phyloP scores from a whole-genome alignment of 352 stramenopile genomes.

The Pythium volutum region DNA sequence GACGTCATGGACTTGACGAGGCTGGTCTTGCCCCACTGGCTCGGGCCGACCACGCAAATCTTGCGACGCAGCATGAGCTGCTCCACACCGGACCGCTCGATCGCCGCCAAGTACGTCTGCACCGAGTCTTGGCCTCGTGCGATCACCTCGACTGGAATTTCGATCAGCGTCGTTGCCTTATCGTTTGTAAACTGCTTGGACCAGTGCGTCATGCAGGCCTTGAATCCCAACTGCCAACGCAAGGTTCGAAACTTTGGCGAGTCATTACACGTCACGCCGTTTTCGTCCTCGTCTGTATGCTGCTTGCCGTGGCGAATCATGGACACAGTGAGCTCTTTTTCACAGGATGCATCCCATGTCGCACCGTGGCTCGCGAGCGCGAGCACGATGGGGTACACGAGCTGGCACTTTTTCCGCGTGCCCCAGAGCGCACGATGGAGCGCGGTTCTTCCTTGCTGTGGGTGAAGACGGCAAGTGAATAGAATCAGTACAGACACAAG shows the following conservation, averaged over 20 bases:
- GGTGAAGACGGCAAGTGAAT: too few species aligned
- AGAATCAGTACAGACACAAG: too few species aligned
- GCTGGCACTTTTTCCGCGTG: background rate
- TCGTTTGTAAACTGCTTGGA: background rate
- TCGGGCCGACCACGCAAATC: conserved; percentile 29
- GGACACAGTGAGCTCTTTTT: background rate
- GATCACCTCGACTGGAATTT: conserved; percentile 23
- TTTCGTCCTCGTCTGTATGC: too few species aligned
- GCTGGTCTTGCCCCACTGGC: conserved; percentile 32
- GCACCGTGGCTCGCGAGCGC: background rate
- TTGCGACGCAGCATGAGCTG: conserved; percentile 22
- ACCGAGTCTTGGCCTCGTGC: conserved; percentile 15
- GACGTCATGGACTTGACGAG: conserved; percentile 29
- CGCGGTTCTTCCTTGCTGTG: background rate
- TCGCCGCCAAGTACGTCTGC: conserved; percentile 10
- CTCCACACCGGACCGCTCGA: conserved; percentile 1
- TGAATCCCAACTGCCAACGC: conserved; percentile 1
- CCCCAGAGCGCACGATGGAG: conserved; percentile 6
- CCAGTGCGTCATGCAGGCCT: background rate
- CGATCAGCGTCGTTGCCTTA: background rate
- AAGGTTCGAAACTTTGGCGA: background rate
- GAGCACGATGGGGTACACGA: background rate
- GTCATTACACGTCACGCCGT: background rate
- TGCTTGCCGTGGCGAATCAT: background rate
- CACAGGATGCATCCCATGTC: conserved; percentile 1